Conservation (phyloP, 2,329 filamentous ascomycete species). For the Fusarium nurragi region DNA sequence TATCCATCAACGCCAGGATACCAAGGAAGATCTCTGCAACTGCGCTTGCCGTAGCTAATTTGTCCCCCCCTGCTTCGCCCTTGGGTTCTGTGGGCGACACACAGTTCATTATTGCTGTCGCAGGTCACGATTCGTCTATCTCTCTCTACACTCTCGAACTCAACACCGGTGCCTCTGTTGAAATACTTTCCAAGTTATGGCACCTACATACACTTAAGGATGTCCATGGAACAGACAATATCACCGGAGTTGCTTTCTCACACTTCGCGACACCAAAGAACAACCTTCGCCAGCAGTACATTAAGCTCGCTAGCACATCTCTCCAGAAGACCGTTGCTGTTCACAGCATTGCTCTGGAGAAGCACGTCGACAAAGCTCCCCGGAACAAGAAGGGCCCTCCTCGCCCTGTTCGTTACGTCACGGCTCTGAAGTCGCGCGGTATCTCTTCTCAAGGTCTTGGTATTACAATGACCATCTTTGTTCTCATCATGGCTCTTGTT, state of each 20-base stretch:
- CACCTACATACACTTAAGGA: constrained; percentile 63
- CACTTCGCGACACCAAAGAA: constrained; percentile 64
- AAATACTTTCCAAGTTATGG: constrained; percentile 62
- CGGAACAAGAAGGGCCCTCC: constrained; percentile 53
- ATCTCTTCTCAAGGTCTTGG: constrained; percentile 63
- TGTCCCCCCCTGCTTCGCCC: constrained; percentile 65
- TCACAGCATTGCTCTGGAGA: constrained; percentile 77
- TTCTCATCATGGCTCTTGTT: constrained; percentile 69
- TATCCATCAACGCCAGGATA: constrained; percentile 66
- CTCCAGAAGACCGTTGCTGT: constrained; percentile 83
- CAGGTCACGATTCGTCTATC: constrained; percentile 81
- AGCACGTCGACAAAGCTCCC: constrained; percentile 51
- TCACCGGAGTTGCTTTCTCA: constrained; percentile 69
- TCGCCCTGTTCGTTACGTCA: constrained; percentile 73
- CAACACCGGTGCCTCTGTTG: constrained; percentile 55
- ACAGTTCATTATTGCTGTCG: constrained; percentile 83
- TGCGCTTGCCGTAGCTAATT: constrained; percentile 78
- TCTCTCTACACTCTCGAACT: constrained; percentile 82
- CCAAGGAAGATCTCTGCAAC: constrained; percentile 76
- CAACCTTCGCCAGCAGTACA: constrained; percentile 50
- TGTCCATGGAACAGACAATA: constrained; percentile 63
- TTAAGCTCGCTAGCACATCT: constrained; percentile 84
- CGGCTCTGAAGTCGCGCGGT: constrained; percentile 66
- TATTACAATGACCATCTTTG: constrained; percentile 63
- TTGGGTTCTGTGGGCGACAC: constrained; percentile 66